Evolutionary conservation across 1,284 basidiomycete genomes (phyloP), one percentile per base, ranked within the genome.

Genomic region (Apiotrichum sp.): DNA sequence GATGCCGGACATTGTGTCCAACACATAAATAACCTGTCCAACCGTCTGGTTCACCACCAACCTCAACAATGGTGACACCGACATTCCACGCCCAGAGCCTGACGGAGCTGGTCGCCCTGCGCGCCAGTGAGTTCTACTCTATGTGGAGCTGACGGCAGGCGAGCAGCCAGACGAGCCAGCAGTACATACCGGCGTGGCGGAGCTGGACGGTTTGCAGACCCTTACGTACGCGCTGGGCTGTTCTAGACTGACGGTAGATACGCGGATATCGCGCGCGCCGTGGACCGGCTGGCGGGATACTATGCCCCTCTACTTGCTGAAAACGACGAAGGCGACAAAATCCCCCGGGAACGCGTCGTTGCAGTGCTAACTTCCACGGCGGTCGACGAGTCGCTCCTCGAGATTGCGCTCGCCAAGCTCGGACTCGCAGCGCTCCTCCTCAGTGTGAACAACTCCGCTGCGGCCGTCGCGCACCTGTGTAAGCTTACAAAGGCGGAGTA

Each of bases 361-460:
- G 77, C 78, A 3, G 74, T 79, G 6, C 73, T 78, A 40, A 73
- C 70, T 9, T 74, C 75, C 32, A 78, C 78, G 2, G 75, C 78
- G 0, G 71, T 79, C 47, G 77, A 80, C 62, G 77, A 78, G 62
- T 70, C 78, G 1, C 69, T 81, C 2, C 74, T 80, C 13, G 79
- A 80, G 62, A 75, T 80, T 22, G 79, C 80, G 1, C 75, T 80
- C 6, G 73, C 75, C 33, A 79, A 79, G 62, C 70, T 80, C 41
- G 79, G 77, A n/a, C 69, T 79, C 13, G 67, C 76, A 1, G 65
- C 79, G 6, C 73, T 82, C 13, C 71, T 83, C 2, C 68, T 83
- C n/a, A 81, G 79, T 4, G 78, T 80, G 44, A 83, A 84, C 71
- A 84, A 84, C 67, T 81, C 81, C 0, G 74, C 80, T 0, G 73